These are phyloP conservation scores for Ophioceras dolichostomum DNA, from an alignment of 2,329 filamentous ascomycete genomes.

Conservation along the genomic window DNA sequence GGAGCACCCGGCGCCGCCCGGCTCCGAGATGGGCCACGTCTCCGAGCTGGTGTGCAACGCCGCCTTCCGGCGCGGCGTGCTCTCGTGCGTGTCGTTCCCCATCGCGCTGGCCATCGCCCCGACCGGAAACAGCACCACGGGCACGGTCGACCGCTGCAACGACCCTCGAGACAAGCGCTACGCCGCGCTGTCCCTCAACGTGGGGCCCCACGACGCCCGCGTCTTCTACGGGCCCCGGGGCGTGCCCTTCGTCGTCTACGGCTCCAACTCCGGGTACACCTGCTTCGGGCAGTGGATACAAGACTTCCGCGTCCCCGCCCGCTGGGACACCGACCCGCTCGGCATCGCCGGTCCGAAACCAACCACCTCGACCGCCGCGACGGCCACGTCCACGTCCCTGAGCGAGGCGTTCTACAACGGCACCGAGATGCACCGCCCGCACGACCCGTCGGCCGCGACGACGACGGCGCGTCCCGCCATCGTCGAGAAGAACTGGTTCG, in stretches of 20 bases:
- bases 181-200: slow-evolving; percentile 25
- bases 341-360: not conserved
- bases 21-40: slow-evolving; percentile 18
- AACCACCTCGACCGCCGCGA: slow-evolving; percentile 25
- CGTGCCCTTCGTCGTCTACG: slow-evolving; percentile 36
- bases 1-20: slow-evolving; percentile 16
- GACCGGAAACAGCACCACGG: slow-evolving; percentile 28
- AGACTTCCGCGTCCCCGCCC: slow-evolving; percentile 36
- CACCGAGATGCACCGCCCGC: slow-evolving; percentile 39
- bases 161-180: slow-evolving; percentile 9
- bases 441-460: not conserved
- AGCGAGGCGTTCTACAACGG: slow-evolving; percentile 22
- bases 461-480: slow-evolving; percentile 18
- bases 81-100: slow-evolving; percentile 27
- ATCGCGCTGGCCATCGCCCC: slow-evolving; percentile 28
- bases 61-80: slow-evolving; percentile 24
- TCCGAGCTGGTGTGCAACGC: slow-evolving; percentile 38
- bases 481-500: slow-evolving; percentile 51
- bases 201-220: slow-evolving; percentile 46
- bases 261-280: slow-evolving; percentile 38
- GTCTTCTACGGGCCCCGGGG: slow-evolving; percentile 39
- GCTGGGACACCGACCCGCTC: slow-evolving; percentile 20
- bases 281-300: slow-evolving; percentile 47
- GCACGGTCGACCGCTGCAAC: slow-evolving; percentile 30
- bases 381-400: slow-evolving; percentile 5